A percentile compares a stretch with the other conserved stretches of the same genome.
These are phyloP conservation scores for Dendrothele bispora DNA, from an alignment of 768 basidiomycete species.

Conservation along the genomic window DNA sequence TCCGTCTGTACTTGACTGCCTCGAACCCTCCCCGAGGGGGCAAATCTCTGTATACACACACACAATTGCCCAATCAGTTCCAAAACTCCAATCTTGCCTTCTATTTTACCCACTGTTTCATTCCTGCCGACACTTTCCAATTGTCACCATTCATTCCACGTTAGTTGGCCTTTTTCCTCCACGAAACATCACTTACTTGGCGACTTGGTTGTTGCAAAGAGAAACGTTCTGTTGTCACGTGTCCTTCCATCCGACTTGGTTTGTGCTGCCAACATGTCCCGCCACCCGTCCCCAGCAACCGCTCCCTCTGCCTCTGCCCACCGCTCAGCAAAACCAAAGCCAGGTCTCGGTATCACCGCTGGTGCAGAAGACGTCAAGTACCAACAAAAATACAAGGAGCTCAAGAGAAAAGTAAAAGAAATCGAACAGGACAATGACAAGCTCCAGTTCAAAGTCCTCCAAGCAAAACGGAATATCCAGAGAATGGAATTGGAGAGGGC, in stretches of 20 bases:
- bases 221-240: slow-evolving; percentile 5
- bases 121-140: no score
- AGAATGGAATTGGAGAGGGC: slow-evolving; percentile 87
- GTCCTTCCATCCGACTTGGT: slow-evolving; percentile 36
- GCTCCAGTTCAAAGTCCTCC: slow-evolving; percentile 76
- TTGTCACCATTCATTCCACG: no score
- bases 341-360: slow-evolving; percentile 62
- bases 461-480: slow-evolving; percentile 80
- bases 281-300: slow-evolving; percentile 56
- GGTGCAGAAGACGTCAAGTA: slow-evolving; percentile 87
- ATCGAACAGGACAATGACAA: slow-evolving; percentile 93
- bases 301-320: slow-evolving; percentile 34
- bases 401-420: slow-evolving; percentile 86
- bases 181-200: not conserved
- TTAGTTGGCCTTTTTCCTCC: not conserved
- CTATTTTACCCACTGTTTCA: no score
- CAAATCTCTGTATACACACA: slow-evolving; percentile 89
- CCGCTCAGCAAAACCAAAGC: slow-evolving; percentile 44
- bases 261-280: slow-evolving; percentile 61
- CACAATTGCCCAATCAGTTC: no score
- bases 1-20: slow-evolving; percentile 91
- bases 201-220: not conserved
- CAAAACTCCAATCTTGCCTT: no score
- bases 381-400: slow-evolving; percentile 83
- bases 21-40: slow-evolving; percentile 94